Base-by-base conservation (phyloP, 495 filamentous ascomycete genomes). In the Penicillium atrosanguineum region DNA sequence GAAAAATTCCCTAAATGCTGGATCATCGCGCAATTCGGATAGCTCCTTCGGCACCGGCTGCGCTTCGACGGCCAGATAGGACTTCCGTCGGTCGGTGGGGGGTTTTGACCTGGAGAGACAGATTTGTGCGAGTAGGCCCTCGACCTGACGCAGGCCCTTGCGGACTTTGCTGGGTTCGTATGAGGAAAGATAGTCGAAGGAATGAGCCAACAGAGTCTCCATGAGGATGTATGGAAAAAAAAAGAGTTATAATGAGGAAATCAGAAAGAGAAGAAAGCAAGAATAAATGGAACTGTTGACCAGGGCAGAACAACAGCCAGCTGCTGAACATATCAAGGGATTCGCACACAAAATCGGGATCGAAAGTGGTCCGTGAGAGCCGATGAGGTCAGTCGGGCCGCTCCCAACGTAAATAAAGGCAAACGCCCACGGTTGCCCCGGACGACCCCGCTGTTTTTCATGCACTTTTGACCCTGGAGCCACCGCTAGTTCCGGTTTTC, bases 101-200 rank as follows among this genome's bases (percentile, higher is more conserved):
- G 71, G 64, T 57, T 74, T 75, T 39, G 79, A 61, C 44, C 82
- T 79, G 9, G 86, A 87, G 6, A 98, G 83, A 72, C 94, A 97
- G 69, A 98, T 94, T 71, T 96, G 92, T 6, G 94, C 94, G 25
- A 98, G 85, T 28, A 98, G 83, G 16, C 94, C 94, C 72, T 98
- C 94, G 44, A 97, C 89, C 72, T 96, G 93, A 50, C 91, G 89
- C 49, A 98, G 77, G 28, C 94, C 94, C 74, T 97, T 97, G 43
- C 89, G 84, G 62, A 97, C 88, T 74, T 95, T 94, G 66, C 79
- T 73, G 40, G 82, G 83, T 67, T 96, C 91, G 69, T 91, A 95
- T 21, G 93, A 96, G 44, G 92, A 95, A 48, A 98, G 86, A 70
- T 96, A 94, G 70, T 96, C 91, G 71, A 98, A 98, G 55, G 93